phyloP scores from a whole-genome alignment of 2,329 filamentous ascomycete genomes.

The Orbilia oligospora region DNA sequence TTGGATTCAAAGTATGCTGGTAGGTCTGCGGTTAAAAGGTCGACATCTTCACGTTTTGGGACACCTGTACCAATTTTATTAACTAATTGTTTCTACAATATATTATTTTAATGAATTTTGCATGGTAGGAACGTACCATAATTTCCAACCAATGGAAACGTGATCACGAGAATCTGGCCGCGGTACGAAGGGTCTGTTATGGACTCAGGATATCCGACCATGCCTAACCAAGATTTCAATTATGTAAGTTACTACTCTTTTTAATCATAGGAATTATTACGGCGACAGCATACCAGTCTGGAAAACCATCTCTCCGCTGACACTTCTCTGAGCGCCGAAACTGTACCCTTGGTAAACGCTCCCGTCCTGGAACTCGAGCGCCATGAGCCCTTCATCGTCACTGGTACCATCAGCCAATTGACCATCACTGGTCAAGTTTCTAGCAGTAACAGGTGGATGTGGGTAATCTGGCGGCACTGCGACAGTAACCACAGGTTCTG shows the following conservation, averaged over 20 bases:
- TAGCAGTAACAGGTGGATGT: conserved; percentile 73
- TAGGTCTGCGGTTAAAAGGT: conserved; percentile 85
- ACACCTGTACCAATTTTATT: conserved; percentile 69
- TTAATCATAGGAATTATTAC: neutral
- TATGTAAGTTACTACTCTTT: conserved; percentile 28
- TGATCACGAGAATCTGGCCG: conserved; percentile 95
- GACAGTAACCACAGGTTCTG: conserved; percentile 28
- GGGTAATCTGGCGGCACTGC: conserved; percentile 38
- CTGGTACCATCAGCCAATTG: conserved; percentile 65
- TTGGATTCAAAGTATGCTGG: conserved; percentile 94
- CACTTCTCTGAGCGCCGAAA: conserved; percentile 94
- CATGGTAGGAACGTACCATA: conserved; percentile 75
- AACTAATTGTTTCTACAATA: conserved; percentile 11
- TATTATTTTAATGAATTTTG: neutral
- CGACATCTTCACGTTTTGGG: conserved; percentile 85
- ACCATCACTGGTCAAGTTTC: conserved; percentile 68
- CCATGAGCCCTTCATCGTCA: conserved; percentile 77
- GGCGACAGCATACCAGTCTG: conserved; percentile 85
- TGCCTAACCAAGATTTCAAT: conserved; percentile 59
- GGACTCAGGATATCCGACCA: conserved; percentile 94
- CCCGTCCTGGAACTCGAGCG: conserved; percentile 93
- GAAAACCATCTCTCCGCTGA: conserved; percentile 97
- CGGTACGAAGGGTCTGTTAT: conserved; percentile 89
- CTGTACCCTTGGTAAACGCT: conserved; percentile 92
- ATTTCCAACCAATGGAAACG: conserved; percentile 95